Percentiles rank a stretch among this genome's conserved stretches.
Conservation (phyloP, 345 rosid species). For the Noccaea bulbosa region DNA sequence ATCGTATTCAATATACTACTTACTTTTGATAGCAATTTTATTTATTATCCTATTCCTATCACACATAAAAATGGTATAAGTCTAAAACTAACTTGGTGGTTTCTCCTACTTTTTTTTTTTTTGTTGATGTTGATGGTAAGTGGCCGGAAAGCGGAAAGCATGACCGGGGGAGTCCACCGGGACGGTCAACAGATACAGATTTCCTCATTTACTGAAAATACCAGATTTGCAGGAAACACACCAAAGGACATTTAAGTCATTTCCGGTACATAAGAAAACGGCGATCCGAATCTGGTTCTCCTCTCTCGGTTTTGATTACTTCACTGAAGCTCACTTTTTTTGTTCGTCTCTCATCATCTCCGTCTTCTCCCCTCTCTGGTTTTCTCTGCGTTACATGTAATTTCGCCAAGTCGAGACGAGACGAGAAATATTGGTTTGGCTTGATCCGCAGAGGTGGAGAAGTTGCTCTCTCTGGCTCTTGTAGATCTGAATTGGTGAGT, state of each 20-base stretch:
- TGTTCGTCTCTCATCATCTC: not conserved
- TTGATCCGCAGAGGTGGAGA: too few relatives aligned
- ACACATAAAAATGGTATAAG: too few relatives aligned
- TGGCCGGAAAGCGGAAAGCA: conserved; percentile 23
- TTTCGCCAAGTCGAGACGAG: not conserved
- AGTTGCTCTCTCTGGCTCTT: conserved; percentile 17
- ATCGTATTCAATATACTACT: too few relatives aligned
- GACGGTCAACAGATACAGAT: conserved; percentile 28
- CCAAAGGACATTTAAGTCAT: conserved; percentile 18
- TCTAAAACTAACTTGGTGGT: too few relatives aligned
- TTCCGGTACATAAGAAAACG: not conserved
- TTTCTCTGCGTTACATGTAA: too few relatives aligned
- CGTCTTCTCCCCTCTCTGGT: not conserved
- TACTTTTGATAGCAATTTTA: too few relatives aligned
- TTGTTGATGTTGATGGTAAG: not conserved
- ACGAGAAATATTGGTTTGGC: not conserved
- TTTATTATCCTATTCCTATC: too few relatives aligned
- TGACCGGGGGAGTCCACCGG: conserved; percentile 42
- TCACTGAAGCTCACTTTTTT: conserved; percentile 27
- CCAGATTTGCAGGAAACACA: not conserved
- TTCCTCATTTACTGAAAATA: not conserved
- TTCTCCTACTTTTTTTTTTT: too few relatives aligned
- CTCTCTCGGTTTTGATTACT: conserved; percentile 10
- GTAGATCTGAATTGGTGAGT: conserved; percentile 50
- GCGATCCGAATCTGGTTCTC: conserved; percentile 42